These are phyloP conservation scores for Cystofilobasidium bisporidii DNA, from an alignment of 768 basidiomycete genomes.

Conservation along the genomic window DNA sequence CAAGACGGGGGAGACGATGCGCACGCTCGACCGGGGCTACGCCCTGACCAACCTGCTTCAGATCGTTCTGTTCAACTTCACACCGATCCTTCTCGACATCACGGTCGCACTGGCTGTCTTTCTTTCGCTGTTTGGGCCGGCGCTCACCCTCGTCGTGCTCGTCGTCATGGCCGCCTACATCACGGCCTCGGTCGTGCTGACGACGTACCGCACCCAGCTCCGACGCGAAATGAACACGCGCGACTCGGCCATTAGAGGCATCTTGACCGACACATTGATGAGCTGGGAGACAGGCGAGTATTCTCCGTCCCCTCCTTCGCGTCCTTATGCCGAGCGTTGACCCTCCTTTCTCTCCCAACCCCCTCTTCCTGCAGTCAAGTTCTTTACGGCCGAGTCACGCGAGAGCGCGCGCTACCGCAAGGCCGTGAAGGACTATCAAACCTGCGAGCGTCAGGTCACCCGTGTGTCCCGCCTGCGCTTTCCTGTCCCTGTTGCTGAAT, in stretches of 20 bases:
- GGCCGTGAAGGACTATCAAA: slow-evolving; percentile 56
- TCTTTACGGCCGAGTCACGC: slow-evolving; percentile 75
- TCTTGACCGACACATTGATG: slow-evolving; percentile 58
- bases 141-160: slow-evolving; percentile 53
- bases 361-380: slow-evolving; percentile 40
- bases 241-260: slow-evolving; percentile 71
- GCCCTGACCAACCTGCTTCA: slow-evolving; percentile 77
- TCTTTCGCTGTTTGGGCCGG: slow-evolving; percentile 36
- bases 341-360: background rate
- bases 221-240: slow-evolving; percentile 70
- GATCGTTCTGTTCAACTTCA: slow-evolving; percentile 71
- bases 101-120: slow-evolving; percentile 39
- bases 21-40: slow-evolving; percentile 58
- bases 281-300: slow-evolving; percentile 54
- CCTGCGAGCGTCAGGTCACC: slow-evolving; percentile 58
- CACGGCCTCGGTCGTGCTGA: slow-evolving; percentile 46
- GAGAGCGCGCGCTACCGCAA: slow-evolving; percentile 62
- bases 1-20: slow-evolving; percentile 75
- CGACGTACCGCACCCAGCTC: slow-evolving; percentile 63
- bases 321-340: no score
- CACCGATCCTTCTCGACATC: slow-evolving; percentile 75
- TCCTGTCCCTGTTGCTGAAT: no score
- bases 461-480: no score
- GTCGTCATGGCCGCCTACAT: slow-evolving; percentile 55
- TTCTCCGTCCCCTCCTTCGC: no score